Evolutionary conservation across 805 yeast species (phyloP).

Genomic region (Kodamaea fukazawae): DNA sequence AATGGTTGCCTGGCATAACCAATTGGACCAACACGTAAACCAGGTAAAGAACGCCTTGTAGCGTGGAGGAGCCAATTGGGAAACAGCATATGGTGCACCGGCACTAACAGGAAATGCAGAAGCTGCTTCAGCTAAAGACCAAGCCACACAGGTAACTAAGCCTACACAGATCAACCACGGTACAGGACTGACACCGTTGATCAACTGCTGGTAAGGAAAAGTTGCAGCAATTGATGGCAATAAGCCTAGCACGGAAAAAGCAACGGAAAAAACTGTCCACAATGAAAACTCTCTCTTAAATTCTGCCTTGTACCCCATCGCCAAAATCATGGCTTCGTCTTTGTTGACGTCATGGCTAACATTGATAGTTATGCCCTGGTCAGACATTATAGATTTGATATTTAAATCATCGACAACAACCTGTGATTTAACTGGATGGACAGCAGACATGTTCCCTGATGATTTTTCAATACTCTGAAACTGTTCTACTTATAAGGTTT

Average conservation of each 20-base stretch:
- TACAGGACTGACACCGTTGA: constrained; percentile 60
- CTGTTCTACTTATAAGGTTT: neutral
- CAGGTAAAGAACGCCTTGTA: constrained; percentile 55
- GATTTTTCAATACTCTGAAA: neutral
- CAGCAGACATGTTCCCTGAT: neutral
- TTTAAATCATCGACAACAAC: constrained; percentile 36
- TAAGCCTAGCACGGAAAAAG: constrained; percentile 62
- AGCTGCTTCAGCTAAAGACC: constrained; percentile 62
- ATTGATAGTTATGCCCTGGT: constrained; percentile 34
- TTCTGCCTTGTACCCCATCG: constrained; percentile 64
- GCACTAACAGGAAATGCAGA: constrained; percentile 66
- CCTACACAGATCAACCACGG: constrained; percentile 58
- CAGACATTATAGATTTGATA: constrained; percentile 39
- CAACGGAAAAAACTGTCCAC: constrained; percentile 57
- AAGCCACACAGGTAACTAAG: constrained; percentile 57
- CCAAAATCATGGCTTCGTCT: constrained; percentile 54
- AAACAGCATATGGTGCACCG: constrained; percentile 68
- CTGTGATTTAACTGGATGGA: constrained; percentile 19
- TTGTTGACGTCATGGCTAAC: constrained; percentile 48
- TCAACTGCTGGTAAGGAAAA: constrained; percentile 55
- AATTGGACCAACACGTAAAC: constrained; percentile 64
- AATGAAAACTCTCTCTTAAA: constrained; percentile 57
- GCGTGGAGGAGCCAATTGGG: constrained; percentile 57
- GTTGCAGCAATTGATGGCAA: constrained; percentile 65
- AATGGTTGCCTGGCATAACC: constrained; percentile 61